Evolutionary conservation across 257 asterid genomes (phyloP), one percentile per base, ranked within the genome.

Genomic region (Solanum neorickii): DNA sequence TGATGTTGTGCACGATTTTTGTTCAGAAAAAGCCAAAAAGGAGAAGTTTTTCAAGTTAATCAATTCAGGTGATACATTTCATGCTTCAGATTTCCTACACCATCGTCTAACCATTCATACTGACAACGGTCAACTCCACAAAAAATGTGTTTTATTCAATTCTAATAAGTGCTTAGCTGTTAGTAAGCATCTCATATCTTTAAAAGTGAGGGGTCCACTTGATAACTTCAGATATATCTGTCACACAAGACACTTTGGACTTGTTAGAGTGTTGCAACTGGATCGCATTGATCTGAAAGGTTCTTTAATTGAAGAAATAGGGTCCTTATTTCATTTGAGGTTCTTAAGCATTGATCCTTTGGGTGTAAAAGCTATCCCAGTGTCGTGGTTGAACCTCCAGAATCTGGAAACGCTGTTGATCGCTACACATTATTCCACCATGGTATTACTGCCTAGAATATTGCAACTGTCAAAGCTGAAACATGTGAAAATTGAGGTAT

Each of bases 211-310:
- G n/a, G 65, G 33, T 75, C 15, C 0, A 0, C 2, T 70, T 70
- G 0, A 0, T 3, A 0, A 39, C 47, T 65, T 3, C 27, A n/a
- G 16, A 15, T 21, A 27, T 72, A 4, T 35, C 35, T 33, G 72
- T 85, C 77, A 44, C 37, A 41, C 59, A 76, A 29, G 76, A 86
- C 25, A 25, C 6, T 23, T 84, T 11, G n/a, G 87, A 80, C 89
- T 78, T 52, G 59, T 91, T 10, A 52, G 88, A 82, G 89, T 88
- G 73, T 33, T 88, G 82, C 88, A 91, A 75, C 49, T 89, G 84
- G 21, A 62, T n/a, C 0, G 25, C 31, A 29, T 16, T 35, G 0
- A 11, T 62, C 12, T 70, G 9, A 6, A 2, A 18, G 76, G 3
- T 13, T 90, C 56, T 47, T 47, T 35, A 60, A 25, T 25, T 0